Evolutionary conservation across 192 early-diverging fungal species (phyloP).

Genomic region (Coemansia sp.): DNA sequence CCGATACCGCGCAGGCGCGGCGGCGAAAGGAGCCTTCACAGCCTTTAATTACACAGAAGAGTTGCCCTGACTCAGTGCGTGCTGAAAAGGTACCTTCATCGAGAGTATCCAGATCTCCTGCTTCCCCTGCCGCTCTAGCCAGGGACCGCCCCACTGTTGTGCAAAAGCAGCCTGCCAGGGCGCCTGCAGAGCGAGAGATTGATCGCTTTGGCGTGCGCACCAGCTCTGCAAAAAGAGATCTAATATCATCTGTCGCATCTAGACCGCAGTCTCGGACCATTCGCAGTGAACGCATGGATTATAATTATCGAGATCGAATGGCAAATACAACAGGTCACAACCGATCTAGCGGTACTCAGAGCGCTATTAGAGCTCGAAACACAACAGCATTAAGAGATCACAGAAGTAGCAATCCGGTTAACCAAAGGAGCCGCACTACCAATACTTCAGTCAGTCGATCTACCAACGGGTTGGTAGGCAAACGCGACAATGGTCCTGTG

Average conservation of each 20-base stretch:
- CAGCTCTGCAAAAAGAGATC: not conserved
- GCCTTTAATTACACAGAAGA: not conserved
- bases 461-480: not conserved
- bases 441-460: not conserved
- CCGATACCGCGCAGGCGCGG: not conserved
- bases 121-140: not conserved
- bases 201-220: conserved; percentile 45
- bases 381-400: not conserved
- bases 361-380: not conserved
- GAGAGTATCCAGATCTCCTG: conserved; percentile 2
- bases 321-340: not conserved
- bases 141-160: not conserved
- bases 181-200: conserved; percentile 38
- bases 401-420: not conserved
- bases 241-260: not conserved
- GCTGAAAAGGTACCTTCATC: not conserved
- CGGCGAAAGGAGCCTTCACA: not conserved
- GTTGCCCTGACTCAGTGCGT: not conserved
- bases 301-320: not conserved
- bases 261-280: not conserved
- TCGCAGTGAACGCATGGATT: not conserved
- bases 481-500: not conserved
- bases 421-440: not conserved
- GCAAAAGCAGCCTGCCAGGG: conserved; percentile 6
- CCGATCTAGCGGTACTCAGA: not conserved